Base-by-base conservation (phyloP, 2,329 filamentous ascomycete species). In the Gaeumannomyces tritici region DNA sequence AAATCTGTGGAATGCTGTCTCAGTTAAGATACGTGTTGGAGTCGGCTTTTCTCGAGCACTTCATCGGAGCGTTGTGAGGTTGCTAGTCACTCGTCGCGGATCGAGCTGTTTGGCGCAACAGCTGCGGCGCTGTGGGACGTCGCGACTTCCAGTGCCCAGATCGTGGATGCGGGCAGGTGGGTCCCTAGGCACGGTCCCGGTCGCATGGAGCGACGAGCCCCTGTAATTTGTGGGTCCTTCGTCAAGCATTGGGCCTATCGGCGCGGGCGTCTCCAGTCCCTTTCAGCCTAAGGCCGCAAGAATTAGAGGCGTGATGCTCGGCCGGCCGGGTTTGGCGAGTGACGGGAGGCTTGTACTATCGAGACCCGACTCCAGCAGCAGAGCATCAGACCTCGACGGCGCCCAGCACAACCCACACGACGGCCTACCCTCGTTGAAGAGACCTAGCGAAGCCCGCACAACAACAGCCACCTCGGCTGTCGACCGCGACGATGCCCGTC, bases 401-500 rank as follows among this genome's bases (percentile, higher is more conserved):
- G 54, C 64, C 66, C 63, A 59, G 33, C 63, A 62, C 57, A 63
- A 64, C 35, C 59, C 21, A 8, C n/a, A 51, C 21, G n/a, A 18
- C 42, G 21, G 18, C 24, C 42, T 13, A 8, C 21, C 6, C 42
- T 51, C 42, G 21, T 24, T 24, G 1, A 21, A 11, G 8, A 51
- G 6, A 24, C 42, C 11, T 9, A 51, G 21, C 1, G 42, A 51
- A 24, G 7, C 42, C 42, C 18, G 11, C 21, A 51, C 21, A 51
- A 24, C 9, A 21, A 9, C n/a, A 18, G 21, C 21, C 11, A n/a
- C 42, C 21, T 51, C 21, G 42, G 66, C 62, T 66, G 62, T 2
- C 35, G 29, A 35, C 66, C 64, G 65, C 65, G 74, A 74, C 70
- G 61, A 88, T 88, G 85, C 82, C 82, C 64, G 75, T 88, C 66